These are phyloP conservation scores for Hansenula lynferdii DNA, from an alignment of 1,139 yeast species.

Conservation along the genomic window DNA sequence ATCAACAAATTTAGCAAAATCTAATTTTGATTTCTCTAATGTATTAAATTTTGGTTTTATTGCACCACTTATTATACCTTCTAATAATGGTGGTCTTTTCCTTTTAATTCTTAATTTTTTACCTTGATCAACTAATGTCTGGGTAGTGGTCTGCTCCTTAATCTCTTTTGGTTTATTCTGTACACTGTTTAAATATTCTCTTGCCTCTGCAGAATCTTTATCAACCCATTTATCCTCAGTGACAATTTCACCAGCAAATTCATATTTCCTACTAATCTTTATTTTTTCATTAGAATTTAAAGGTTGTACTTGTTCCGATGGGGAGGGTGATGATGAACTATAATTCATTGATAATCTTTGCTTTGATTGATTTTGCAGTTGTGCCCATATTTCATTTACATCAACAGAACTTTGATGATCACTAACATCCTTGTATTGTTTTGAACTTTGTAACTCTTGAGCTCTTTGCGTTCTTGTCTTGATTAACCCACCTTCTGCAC, in stretches of 20 bases:
- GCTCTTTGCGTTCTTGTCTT: conserved; percentile 53
- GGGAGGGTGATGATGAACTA: conserved; percentile 18
- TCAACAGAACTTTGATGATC: conserved; percentile 26
- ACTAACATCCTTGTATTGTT: conserved; percentile 24
- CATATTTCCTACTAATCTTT: conserved; percentile 70
- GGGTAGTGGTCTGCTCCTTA: conserved; percentile 5
- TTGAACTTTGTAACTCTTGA: conserved; percentile 31
- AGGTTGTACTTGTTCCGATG: conserved; percentile 6
- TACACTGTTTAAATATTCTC: conserved; percentile 50
- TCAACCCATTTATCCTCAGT: conserved; percentile 77
- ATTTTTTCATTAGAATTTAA: conserved; percentile 40
- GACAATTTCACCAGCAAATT: conserved; percentile 84
- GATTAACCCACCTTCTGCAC: conserved; percentile 47
- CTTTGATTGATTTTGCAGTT: conserved; percentile 24
- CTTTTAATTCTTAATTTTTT: conserved; percentile 33
- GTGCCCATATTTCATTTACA: conserved; percentile 51
- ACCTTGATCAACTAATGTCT: conserved; percentile 18
- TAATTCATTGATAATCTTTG: conserved; percentile 19
- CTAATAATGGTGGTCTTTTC: conserved; percentile 74
- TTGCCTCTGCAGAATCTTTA: conserved; percentile 78
- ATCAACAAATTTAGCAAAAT: conserved; percentile 96
- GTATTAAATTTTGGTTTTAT: conserved; percentile 76
- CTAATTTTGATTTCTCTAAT: conserved; percentile 85
- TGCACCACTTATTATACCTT: conserved; percentile 57
- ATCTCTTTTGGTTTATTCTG: conserved; percentile 27